These are phyloP conservation scores for Aspergillus sp. DNA, from an alignment of 2,329 filamentous ascomycete genomes.

Conservation along the genomic window DNA sequence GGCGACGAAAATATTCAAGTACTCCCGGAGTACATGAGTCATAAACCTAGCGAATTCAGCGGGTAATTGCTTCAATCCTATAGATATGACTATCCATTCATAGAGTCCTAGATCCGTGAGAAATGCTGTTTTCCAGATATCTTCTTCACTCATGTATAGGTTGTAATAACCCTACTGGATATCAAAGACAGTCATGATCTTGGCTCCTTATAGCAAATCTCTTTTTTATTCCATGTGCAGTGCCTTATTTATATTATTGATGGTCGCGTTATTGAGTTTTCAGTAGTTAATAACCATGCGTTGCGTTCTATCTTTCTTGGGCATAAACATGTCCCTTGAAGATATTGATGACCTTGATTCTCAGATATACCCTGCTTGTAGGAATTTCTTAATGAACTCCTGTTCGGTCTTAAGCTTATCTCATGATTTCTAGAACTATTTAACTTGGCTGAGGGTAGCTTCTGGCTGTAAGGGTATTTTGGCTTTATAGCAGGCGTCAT, in stretches of 20 bases:
- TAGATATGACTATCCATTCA: neutral
- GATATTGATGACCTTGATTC: neutral
- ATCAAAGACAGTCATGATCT: neutral
- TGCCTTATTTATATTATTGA: neutral
- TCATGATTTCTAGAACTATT: too few relatives aligned
- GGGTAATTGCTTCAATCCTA: neutral
- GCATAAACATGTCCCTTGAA: neutral
- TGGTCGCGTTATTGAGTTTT: neutral
- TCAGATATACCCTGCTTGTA: neutral
- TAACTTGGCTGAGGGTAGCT: too few relatives aligned
- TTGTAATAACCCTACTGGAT: conserved; percentile 3
- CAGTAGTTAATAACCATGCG: neutral
- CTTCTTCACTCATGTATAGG: neutral
- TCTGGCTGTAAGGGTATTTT: too few relatives aligned
- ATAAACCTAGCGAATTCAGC: neutral
- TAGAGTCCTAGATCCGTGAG: neutral
- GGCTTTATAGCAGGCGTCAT: too few relatives aligned
- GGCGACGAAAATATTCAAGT: neutral
- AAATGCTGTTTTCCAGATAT: neutral
- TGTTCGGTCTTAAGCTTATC: too few relatives aligned
- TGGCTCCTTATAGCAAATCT: neutral
- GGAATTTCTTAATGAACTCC: neutral
- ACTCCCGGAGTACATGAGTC: neutral
- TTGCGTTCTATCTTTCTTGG: neutral
- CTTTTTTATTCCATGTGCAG: neutral